These are phyloP conservation scores for Euryodendron excelsum DNA, from an alignment of 148 eudicot genomes.

Conservation along the genomic window DNA sequence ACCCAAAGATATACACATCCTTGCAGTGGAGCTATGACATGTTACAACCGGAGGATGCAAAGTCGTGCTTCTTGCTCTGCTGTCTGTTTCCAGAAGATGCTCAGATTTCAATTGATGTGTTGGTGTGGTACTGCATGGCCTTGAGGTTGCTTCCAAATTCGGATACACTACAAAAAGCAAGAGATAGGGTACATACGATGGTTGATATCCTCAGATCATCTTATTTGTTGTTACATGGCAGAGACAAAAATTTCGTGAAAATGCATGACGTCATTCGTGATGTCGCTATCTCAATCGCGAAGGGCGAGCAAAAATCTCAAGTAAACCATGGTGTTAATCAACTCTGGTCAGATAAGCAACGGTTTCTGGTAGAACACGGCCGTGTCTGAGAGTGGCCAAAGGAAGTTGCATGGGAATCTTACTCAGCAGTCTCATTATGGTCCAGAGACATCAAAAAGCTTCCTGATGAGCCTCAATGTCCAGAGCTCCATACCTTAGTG, in stretches of 20 bases:
- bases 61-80: constrained; percentile 15
- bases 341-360: too few species aligned
- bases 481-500: neutral
- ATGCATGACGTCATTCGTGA: constrained; percentile 29
- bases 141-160: neutral
- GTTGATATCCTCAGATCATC: neutral
- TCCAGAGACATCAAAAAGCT: neutral
- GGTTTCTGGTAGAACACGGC: constrained; percentile 3
- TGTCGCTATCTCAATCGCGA: constrained; percentile 10
- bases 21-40: constrained; percentile 9
- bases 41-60: neutral
- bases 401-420: neutral
- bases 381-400: neutral
- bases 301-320: neutral
- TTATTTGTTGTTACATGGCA: constrained; percentile 5
- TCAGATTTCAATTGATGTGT: neutral
- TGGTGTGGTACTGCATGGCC: neutral
- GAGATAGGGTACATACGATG: neutral
- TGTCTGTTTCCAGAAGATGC: constrained; percentile 10
- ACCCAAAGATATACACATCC: neutral
- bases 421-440: neutral
- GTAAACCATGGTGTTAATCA: neutral
- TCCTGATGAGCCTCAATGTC: neutral
- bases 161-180: neutral
- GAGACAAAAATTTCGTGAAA: neutral